Percentiles rank a stretch among this genome's conserved stretches.
Conservation (phyloP, 1,284 basidiomycete species). For the Polyporus tsugae region DNA sequence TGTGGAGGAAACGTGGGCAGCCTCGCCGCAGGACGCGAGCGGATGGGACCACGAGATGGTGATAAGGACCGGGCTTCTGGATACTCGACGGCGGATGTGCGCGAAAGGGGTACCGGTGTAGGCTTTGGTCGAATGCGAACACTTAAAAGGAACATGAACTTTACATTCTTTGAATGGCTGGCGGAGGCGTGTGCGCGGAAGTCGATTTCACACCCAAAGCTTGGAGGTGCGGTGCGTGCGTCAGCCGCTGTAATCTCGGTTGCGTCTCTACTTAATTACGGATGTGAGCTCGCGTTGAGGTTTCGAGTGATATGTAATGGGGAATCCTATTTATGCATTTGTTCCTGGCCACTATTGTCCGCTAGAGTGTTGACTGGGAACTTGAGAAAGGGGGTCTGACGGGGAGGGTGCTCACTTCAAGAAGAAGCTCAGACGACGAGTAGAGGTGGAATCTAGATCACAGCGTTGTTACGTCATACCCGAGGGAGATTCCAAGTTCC, state of each 20-base stretch:
- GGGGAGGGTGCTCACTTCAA: background rate
- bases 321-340: background rate
- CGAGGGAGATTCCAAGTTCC: conserved; percentile 20
- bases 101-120: background rate
- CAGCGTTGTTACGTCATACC: conserved; percentile 25
- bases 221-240: background rate
- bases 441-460: conserved; percentile 8
- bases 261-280: background rate
- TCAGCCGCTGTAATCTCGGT: background rate
- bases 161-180: background rate
- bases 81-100: background rate
- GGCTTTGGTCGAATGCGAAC: background rate
- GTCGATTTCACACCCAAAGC: background rate
- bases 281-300: background rate
- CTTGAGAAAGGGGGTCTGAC: background rate
- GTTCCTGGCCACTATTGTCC: background rate
- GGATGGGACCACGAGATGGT: conserved; percentile 19
- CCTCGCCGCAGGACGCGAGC: conserved; percentile 28
- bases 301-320: background rate
- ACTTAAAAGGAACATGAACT: background rate
- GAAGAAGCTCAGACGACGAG: conserved; percentile 3
- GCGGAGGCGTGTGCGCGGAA: background rate
- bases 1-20: conserved; percentile 29
- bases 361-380: background rate
- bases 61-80: conserved; percentile 24